Conservation (phyloP, 345 rosid genomes). For the Sapria himalayana region DNA sequence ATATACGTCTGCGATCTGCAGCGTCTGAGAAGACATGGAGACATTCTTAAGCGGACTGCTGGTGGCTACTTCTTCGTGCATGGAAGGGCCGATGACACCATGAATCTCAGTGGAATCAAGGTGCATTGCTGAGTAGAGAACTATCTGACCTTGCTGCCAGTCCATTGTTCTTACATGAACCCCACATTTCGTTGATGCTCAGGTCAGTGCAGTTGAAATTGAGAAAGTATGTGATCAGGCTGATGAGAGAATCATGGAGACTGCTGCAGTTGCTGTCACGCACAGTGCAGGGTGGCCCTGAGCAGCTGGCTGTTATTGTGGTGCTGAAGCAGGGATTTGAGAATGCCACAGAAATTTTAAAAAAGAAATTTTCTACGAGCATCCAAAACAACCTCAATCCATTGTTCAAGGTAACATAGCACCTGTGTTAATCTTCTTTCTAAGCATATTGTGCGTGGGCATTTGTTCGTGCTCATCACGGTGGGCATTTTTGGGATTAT, state of each 20-base stretch:
- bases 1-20: too few relatives aligned
- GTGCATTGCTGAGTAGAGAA: too few relatives aligned
- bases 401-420: slow-evolving; percentile 61
- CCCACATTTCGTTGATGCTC: slow-evolving; percentile 3
- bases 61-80: slow-evolving; percentile 58
- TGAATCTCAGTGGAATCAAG: slow-evolving; percentile 98
- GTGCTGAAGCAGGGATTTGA: slow-evolving; percentile 39
- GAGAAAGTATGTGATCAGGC: slow-evolving; percentile 58
- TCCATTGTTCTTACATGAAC: too few relatives aligned
- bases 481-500: too few relatives aligned
- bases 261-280: slow-evolving; percentile 48
- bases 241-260: slow-evolving; percentile 53
- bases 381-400: slow-evolving; percentile 69
- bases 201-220: slow-evolving; percentile 90
- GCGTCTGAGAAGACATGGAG: slow-evolving; percentile 83
- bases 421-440: background rate
- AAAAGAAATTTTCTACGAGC: slow-evolving; percentile 30
- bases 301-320: slow-evolving; percentile 31
- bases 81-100: slow-evolving; percentile 92
- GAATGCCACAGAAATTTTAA: slow-evolving; percentile 23
- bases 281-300: slow-evolving; percentile 62
- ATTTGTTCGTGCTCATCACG: too few relatives aligned
- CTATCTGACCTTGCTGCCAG: too few relatives aligned
- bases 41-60: slow-evolving; percentile 41
- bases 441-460: background rate